Base-by-base conservation (phyloP, 768 basidiomycete genomes). In the Rhizopogon salebrosus region DNA sequence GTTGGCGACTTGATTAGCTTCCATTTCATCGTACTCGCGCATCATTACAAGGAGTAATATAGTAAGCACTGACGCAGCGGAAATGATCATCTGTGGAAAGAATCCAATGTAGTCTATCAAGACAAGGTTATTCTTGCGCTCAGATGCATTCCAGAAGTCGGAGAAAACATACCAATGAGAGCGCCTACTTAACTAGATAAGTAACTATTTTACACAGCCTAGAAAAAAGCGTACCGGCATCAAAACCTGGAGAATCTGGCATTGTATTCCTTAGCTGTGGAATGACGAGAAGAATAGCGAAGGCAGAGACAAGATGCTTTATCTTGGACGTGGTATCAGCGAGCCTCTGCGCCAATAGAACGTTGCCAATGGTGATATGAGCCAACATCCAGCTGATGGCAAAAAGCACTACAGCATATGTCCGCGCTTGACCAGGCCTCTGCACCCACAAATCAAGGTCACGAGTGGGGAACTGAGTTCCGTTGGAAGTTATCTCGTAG, bases 11-110 rank as follows among this genome's bases (percentile, higher is more conserved):
- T 26, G 29, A 31, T 49, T 51, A 45, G 31, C 36, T 10, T 49
- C 29, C 22, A 58, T 51, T 18, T 31, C 43, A 24, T 59, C 40
- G 6, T 68, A 57, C 43, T 80, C 80, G 31, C 71, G 72, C n/a
- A 69, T 65, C 13, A 73, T 69, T 22, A 79, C 54, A 13, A 73
- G 70, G 29, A 75, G 62, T 24, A 81, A 65, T 1, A 82, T 65
- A n/a, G 62, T 49, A 26, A 78, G 64, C 14, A 69, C 68, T 9
- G 74, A 75, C 1, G 72, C 61, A 7, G 71, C 69, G n/a, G 70
- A 62, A 26, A 78, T 63, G 23, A 80, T 66, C 77, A 83, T 80
- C 60, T 83, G 81, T 5, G 80, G 79, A 60, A 83, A 82, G 62
- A 75, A 80, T 2, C 80, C 82, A 42, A 84, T 80, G 41, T 68